Evolutionary conservation across 805 yeast species (phyloP).

Genomic region (Candida fluviatilis): DNA sequence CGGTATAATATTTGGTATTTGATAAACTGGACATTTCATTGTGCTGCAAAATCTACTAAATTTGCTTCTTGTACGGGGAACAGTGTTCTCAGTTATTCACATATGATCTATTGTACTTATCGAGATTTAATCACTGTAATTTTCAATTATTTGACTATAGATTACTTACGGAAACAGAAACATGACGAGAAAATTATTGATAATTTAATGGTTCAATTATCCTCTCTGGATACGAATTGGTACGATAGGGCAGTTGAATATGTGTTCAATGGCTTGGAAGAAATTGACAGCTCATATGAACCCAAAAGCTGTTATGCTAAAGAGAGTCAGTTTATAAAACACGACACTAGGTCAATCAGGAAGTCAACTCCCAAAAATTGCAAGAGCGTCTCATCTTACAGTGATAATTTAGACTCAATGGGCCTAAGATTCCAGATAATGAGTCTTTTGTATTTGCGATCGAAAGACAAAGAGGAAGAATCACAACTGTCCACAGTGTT

Average conservation of each 20-base stretch:
- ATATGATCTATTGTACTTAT: slow-evolving; percentile 21
- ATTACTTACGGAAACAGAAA: slow-evolving; percentile 9
- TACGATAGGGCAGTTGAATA: slow-evolving; percentile 27
- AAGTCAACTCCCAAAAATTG: slow-evolving; percentile 9
- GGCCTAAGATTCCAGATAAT: slow-evolving; percentile 19
- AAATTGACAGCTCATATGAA: slow-evolving; percentile 6
- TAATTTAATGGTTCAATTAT: slow-evolving; percentile 19
- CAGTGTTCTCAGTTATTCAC: slow-evolving; percentile 17
- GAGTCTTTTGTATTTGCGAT: slow-evolving; percentile 15
- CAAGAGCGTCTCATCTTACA: background rate
- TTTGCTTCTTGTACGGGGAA: slow-evolving; percentile 14
- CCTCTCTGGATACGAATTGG: slow-evolving; percentile 18
- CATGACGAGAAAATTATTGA: slow-evolving; percentile 2
- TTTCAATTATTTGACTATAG: slow-evolving; percentile 16
- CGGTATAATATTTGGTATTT: slow-evolving; percentile 24
- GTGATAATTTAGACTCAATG: slow-evolving; percentile 28
- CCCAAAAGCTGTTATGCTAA: slow-evolving; percentile 23
- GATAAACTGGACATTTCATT: slow-evolving; percentile 32
- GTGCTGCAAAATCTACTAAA: slow-evolving; percentile 26
- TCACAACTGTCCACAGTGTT: slow-evolving; percentile 7
- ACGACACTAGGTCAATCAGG: slow-evolving; percentile 13
- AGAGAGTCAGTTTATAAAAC: slow-evolving; percentile 20
- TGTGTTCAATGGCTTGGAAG: slow-evolving; percentile 24
- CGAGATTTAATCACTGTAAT: slow-evolving; percentile 15
- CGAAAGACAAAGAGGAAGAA: slow-evolving; percentile 11